Evolutionary conservation across 2,329 filamentous ascomycete genomes (phyloP).

Genomic region (Nakataea oryzae): DNA sequence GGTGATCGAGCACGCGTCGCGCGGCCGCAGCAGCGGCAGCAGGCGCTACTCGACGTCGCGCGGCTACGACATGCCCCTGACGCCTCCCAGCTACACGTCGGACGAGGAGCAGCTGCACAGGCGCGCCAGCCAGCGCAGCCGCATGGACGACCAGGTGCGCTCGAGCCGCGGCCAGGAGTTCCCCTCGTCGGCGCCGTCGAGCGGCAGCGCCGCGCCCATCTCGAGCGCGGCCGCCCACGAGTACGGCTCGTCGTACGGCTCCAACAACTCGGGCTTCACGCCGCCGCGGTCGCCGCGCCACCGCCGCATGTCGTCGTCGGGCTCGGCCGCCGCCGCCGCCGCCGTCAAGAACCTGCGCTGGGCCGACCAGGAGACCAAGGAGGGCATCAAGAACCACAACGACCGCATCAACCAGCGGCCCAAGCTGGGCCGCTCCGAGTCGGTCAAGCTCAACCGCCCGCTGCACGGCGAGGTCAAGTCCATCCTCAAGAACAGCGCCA

Average conservation of each 20-base stretch:
- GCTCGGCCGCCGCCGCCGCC: conserved; percentile 7
- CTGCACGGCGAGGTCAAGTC: conserved; percentile 15
- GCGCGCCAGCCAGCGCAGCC: conserved; percentile 9
- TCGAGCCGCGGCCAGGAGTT: conserved; percentile 8
- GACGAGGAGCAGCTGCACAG: conserved; percentile 12
- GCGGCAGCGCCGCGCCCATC: conserved; percentile 8
- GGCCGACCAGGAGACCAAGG: conserved; percentile 17
- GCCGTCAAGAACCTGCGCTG: conserved; percentile 16
- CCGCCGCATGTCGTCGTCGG: neutral
- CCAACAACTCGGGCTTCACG: conserved; percentile 1
- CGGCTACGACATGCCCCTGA: conserved; percentile 1
- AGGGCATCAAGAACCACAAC: conserved; percentile 13
- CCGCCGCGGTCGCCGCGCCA: conserved; percentile 1
- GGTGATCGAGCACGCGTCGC: conserved; percentile 8
- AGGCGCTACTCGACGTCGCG: neutral
- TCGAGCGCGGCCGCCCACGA: neutral
- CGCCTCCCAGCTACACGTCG: conserved; percentile 10
- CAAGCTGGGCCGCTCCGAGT: conserved; percentile 8
- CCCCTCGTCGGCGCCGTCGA: conserved; percentile 13
- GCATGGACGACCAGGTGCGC: conserved; percentile 2
- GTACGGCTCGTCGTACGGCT: conserved; percentile 7
- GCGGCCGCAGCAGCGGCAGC: conserved; percentile 1
- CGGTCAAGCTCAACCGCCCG: conserved; percentile 4
- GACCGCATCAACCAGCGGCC: conserved; percentile 17
- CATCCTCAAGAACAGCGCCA: conserved; percentile 17